These are phyloP conservation scores for Penicillium corylophilum DNA, from an alignment of 2,329 filamentous ascomycete genomes.

Conservation along the genomic window DNA sequence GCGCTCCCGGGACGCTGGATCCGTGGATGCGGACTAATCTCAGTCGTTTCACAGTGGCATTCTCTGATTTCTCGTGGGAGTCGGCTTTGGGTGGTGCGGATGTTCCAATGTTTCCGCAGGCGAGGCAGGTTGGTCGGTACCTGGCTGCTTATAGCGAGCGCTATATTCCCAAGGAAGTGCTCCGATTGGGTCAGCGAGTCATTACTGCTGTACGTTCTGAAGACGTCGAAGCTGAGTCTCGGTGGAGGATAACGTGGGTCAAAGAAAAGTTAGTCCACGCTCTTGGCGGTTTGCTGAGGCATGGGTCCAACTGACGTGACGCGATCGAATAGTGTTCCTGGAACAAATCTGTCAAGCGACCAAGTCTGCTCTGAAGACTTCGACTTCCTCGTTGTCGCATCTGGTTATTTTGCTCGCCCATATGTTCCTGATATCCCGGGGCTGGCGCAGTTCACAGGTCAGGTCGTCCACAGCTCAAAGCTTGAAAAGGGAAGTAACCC, in stretches of 20 bases:
- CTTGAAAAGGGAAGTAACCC: slow-evolving; percentile 54
- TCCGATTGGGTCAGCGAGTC: slow-evolving; percentile 52
- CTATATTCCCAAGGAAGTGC: slow-evolving; percentile 52
- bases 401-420: slow-evolving; percentile 71
- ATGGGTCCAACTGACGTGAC: not conserved
- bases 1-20: slow-evolving; percentile 51
- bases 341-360: not conserved
- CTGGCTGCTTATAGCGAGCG: slow-evolving; percentile 62
- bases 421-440: slow-evolving; percentile 50
- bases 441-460: slow-evolving; percentile 40
- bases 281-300: not conserved
- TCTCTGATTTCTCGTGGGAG: slow-evolving; percentile 68
- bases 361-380: slow-evolving; percentile 47
- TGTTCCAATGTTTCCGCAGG: slow-evolving; percentile 67
- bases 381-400: slow-evolving; percentile 70
- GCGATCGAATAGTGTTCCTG: not conserved
- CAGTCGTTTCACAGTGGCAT: slow-evolving; percentile 68
- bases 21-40: slow-evolving; percentile 62
- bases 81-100: slow-evolving; percentile 40
- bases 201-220: slow-evolving; percentile 28
- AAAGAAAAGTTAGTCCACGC: slow-evolving; percentile 15
- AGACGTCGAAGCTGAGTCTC: slow-evolving; percentile 22
- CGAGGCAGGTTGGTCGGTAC: slow-evolving; percentile 75
- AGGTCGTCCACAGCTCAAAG: slow-evolving; percentile 66
- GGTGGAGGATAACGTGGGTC: slow-evolving; percentile 42